phyloP scores from a whole-genome alignment of 495 filamentous ascomycete species.

The Pseudevernia furfuracea region DNA sequence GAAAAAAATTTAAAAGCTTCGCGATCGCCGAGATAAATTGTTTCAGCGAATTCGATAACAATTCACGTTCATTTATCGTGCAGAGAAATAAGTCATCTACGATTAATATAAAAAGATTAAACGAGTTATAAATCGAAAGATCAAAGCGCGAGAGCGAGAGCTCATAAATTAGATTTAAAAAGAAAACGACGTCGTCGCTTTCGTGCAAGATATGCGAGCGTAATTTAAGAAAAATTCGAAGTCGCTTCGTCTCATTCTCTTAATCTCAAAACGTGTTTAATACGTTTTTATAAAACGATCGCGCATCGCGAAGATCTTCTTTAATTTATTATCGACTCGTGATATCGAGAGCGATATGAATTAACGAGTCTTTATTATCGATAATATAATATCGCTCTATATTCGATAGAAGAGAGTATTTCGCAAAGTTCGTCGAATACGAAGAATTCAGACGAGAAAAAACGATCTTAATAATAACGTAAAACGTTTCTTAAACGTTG shows the following conservation, averaged over 20 bases:
- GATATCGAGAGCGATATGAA: no score
- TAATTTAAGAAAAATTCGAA: neutral
- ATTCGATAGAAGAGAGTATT: conserved; percentile 4
- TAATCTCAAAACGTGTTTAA: neutral
- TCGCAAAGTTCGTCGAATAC: conserved; percentile 1
- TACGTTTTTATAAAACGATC: conserved; percentile 4
- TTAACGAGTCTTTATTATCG: conserved; percentile 9
- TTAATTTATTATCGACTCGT: neutral
- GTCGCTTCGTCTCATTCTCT: neutral
- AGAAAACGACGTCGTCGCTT: neutral
- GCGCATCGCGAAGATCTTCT: conserved; percentile 6
- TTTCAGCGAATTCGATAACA: conserved; percentile 10
- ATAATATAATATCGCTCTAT: conserved; percentile 15
- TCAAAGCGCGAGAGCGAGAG: conserved; percentile 9
- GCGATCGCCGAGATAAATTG: conserved; percentile 2
- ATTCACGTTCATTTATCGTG: conserved; percentile 17
- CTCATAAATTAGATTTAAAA: conserved; percentile 5
- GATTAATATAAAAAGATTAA: conserved; percentile 4
- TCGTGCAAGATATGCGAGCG: no score
- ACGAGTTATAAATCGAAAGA: neutral
- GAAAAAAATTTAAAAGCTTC: conserved; percentile 16
- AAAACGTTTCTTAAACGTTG: neutral
- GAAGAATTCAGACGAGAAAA: neutral
- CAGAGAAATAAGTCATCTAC: conserved; percentile 17
- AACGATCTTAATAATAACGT: neutral